Evolutionary conservation across 257 asterid genomes (phyloP), one percentile per base, ranked within the genome.

Genomic region (Solanum etuberosum): DNA sequence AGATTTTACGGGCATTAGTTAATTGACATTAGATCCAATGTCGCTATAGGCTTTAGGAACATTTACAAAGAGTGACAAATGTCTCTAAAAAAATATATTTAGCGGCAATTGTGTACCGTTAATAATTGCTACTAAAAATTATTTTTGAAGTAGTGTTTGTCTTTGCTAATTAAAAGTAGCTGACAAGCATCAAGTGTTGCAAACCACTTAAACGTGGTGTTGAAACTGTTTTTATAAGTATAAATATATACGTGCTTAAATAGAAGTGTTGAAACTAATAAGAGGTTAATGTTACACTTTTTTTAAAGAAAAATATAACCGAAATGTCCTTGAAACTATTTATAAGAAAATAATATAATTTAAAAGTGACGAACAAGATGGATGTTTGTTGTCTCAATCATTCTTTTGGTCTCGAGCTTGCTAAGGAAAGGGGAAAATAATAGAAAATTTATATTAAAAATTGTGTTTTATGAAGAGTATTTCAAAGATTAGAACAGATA

Each of bases 321-420:
- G n/a, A 51, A 51, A 51, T 54, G 63, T 54, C 63, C 63, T 54
- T 54, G n/a, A 20, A 54, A 2, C 1, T 18, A 54, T 54, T 18
- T 3, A 54, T 54, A 18, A 54, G n/a, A 54, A 54, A 54, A 7
- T 54, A 18, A 7, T 54, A 54, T 54, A 20, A 54, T 54, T 18
- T 54, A 18, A 54, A 54, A 18, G 63, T 54, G 63, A 46, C 7
- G 54, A 43, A 46, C 18, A 0, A 46, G 54, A 46, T 13, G 18
- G 18, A 46, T 46, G 54, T 46, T 46, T 46, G 18, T 13, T 46
- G 51, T 43, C 51, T 0, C 16, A 43, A 43, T 2, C 51, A 43
- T 43, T 43, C 0, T 43, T 12, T 43, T 43, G 12, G 18, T 43
- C 51, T 0, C 51, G 0, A 12, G 51, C 0, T 16, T 0, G 2